Percentiles rank a stretch among this genome's conserved stretches.
Evolutionary conservation across 768 basidiomycete genomes (phyloP).

Genomic region (Scleroderma bovista): DNA sequence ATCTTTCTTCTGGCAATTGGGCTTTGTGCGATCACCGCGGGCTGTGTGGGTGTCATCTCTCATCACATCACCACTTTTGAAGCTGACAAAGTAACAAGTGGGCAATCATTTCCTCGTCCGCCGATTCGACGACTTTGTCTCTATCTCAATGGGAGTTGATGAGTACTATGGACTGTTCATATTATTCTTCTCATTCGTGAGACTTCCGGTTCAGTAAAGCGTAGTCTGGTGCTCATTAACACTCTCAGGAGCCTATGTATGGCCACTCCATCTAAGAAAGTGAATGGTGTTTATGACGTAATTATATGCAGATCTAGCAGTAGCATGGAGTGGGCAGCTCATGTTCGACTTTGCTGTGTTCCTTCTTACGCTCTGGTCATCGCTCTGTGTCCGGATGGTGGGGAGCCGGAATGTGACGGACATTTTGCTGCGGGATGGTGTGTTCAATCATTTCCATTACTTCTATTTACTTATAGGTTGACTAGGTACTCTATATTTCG

Average conservation of each 20-base stretch:
- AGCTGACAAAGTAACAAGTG: neutral
- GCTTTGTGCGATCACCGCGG: neutral
- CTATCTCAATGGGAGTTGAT: neutral
- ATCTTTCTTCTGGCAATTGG: neutral
- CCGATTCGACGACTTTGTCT: neutral
- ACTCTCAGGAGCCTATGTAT: neutral
- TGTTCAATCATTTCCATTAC: neutral
- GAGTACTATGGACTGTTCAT: neutral
- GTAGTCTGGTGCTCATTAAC: neutral
- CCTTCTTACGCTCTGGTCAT: slow-evolving; percentile 14
- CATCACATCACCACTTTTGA: too few species aligned
- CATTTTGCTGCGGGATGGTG: slow-evolving; percentile 12
- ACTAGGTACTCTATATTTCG: slow-evolving; percentile 16
- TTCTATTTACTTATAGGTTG: too few species aligned
- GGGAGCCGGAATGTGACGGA: slow-evolving; percentile 9
- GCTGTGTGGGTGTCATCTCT: neutral
- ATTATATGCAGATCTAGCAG: slow-evolving; percentile 2
- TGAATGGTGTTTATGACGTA: neutral
- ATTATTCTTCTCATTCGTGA: neutral
- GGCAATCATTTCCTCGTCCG: neutral
- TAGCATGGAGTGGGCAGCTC: slow-evolving; percentile 10
- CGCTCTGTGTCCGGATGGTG: slow-evolving; percentile 1
- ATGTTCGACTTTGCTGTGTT: slow-evolving; percentile 19
- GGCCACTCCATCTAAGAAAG: neutral
- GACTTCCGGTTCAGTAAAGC: neutral